Conservation (phyloP, 768 basidiomycete species). For the Saitozyma sp. region DNA sequence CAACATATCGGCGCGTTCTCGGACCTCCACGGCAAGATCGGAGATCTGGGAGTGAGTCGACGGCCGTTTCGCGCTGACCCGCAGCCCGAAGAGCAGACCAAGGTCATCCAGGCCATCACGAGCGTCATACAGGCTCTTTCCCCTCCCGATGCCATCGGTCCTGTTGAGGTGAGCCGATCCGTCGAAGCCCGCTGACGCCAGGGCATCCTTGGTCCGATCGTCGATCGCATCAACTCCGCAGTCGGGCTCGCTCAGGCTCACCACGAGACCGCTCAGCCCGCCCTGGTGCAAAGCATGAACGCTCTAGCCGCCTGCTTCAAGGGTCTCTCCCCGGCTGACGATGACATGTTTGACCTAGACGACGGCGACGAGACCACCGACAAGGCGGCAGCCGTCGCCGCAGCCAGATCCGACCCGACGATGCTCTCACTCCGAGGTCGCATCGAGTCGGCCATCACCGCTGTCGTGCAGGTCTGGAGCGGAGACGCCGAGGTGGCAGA, state of each 20-base stretch:
- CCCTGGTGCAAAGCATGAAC: constrained; percentile 72
- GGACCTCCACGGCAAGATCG: constrained; percentile 74
- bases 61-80: constrained; percentile 14
- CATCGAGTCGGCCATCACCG: constrained; percentile 64
- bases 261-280: constrained; percentile 68
- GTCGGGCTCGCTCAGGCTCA: constrained; percentile 6
- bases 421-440: constrained; percentile 60
- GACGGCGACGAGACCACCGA: constrained; percentile 49
- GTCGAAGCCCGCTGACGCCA: constrained; percentile 41
- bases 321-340: constrained; percentile 76
- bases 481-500: constrained; percentile 72
- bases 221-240: constrained; percentile 62
- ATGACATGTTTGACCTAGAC: constrained; percentile 65
- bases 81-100: constrained; percentile 67
- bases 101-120: constrained; percentile 86
- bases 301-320: constrained; percentile 81
- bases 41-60: constrained; percentile 66
- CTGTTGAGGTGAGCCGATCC: constrained; percentile 63
- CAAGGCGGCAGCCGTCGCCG: constrained; percentile 56
- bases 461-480: constrained; percentile 73
- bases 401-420: constrained; percentile 62
- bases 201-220: constrained; percentile 74
- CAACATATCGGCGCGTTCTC: constrained; percentile 82
- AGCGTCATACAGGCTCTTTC: constrained; percentile 91
- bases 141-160: constrained; percentile 71